Base-by-base conservation (phyloP, 176 grass and related monocot species). In the Paspalum vaginatum region DNA sequence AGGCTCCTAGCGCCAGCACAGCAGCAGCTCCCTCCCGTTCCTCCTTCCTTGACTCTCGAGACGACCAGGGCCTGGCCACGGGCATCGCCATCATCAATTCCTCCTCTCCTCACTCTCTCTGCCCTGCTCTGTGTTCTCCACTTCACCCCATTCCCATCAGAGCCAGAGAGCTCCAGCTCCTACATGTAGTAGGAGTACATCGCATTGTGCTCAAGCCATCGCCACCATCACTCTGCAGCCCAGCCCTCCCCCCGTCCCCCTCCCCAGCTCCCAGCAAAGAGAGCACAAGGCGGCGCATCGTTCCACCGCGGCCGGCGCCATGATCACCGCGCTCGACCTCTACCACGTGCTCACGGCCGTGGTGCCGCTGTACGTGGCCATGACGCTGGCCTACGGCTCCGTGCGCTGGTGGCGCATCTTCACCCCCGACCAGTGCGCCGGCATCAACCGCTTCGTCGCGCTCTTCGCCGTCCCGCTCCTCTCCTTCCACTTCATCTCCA, bases 401-500 rank as follows among this genome's bases (percentile, higher is more conserved):
- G 77, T 86, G 5, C 52, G 50, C 2, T 86, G 76, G 76, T 75
- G 84, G 60, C 47, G 50, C 13, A 67, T 81, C 84, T 86, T 86
- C 77, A 40, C 84, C 0, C 84, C 84, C 3, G 84, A 74, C 60
- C 84, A 86, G 61, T 86, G 77, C 77, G 81, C 84, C 1, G 84
- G 84, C 13, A 86, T 81, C 77, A 86, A 86, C 77, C 77, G 84
- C 52, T 86, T 86, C 70, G 84, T 86, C 9, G 84, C 77, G 0
- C 77, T 80, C 60, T 81, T 81, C 61, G 77, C 84, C 61, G 84
- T 81, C 14, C 84, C 77, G 26, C 77, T 86, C 70, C 77, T 86
- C 77, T 86, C 84, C 84, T 86, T 86, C 84, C 84, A 86, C 84
- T 86, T 86, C 84, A 86, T 86, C 70, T 79, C 77, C 77, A 39